Base-by-base conservation (phyloP, 768 basidiomycete genomes). In the Antrodiella citrinella region DNA sequence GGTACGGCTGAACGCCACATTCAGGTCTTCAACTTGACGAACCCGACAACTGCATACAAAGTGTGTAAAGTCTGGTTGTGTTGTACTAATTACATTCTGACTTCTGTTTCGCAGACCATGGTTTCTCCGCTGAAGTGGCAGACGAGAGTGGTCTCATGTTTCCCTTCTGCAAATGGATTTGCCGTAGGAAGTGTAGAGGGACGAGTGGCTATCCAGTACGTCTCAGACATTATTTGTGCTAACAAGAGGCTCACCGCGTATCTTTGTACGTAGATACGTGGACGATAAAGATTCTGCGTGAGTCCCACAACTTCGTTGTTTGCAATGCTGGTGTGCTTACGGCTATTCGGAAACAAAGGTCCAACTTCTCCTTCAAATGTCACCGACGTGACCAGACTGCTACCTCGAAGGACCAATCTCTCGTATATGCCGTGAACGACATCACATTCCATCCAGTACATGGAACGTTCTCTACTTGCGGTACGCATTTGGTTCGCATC, bases 201-300 rank as follows among this genome's bases (percentile, higher is more conserved):
- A 20, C 79, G 95, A 51, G 91, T 97, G 2, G 94, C 93, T 2
- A 93, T 97, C 52, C 94, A 98, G 93, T 95, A 65, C 62, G 90
- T 76, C 12, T 11, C 24, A 18, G 21, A 51, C n/a, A 9, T 3
- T n/a, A 46, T 25, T 43, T 11, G 26, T 23, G 56, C 18, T 51
- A 44, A 19, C 10, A 15, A 11, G 10, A 11, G 13, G 11, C 15
- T 23, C 26, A n/a, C n/a, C n/a, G n/a, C n/a, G n/a, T n/a, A n/a
- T n/a, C n/a, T n/a, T n/a, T n/a, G 12, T 12, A 48, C 3, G 18
- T 49, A 91, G 88, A 78, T 89, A 90, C 53, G 80, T 91, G 18
- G 90, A 92, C 59, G 89, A 92, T 5, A 91, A 91, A 62, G 84
- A 92, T 54, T 67, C 74, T 54, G 66, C 73, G 86, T 87, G 56